Base-by-base conservation (phyloP, 2,329 filamentous ascomycete genomes). In the Colletotrichum melonis region DNA sequence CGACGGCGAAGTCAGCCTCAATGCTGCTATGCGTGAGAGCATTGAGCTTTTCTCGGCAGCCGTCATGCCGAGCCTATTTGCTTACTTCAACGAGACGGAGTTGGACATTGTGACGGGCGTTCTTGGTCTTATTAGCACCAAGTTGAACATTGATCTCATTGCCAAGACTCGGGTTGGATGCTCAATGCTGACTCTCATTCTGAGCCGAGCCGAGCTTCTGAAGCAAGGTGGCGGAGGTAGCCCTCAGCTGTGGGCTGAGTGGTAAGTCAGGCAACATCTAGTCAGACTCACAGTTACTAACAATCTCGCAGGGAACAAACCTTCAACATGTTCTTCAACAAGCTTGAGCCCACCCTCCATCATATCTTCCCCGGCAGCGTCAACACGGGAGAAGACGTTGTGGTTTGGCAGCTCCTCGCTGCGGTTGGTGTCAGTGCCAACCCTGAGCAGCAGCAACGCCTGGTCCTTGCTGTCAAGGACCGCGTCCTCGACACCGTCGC, bases 401-500 rank as follows among this genome's bases (percentile, higher is more conserved):
- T 98, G 80, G 95, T 98, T 52, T 99, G 97, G 97, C 96, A 98
- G 83, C 97, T 98, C 82, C 88, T 99, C 76, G 97, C 97, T 9
- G 95, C 96, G 14, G 95, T 98, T 83, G 97, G 97, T 75, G 97
- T 98, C 76, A 95, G 94, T 64, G 96, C 97, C 42, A 95, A 91
- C 80, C 95, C 95, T 16, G 95, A 98, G 77, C 97, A 99, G 84
- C 97, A 99, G 83, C 96, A 98, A 81, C 91, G 95, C 71, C 88
- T 99, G 69, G 97, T 99, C 11, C 90, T 98, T 79, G 95, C 95
- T 54, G 97, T 99, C 78, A 99, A 98, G 89, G 97, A 99, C 79
- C 93, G 96, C 67, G 97, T 99, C 72, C 97, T 98, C 90, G 95
- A 98, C 81, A 98, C 97, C 0, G 95, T 99, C 12, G 87, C 90